Conservation (phyloP, 1,139 yeast species). For the Pichia sp. region DNA sequence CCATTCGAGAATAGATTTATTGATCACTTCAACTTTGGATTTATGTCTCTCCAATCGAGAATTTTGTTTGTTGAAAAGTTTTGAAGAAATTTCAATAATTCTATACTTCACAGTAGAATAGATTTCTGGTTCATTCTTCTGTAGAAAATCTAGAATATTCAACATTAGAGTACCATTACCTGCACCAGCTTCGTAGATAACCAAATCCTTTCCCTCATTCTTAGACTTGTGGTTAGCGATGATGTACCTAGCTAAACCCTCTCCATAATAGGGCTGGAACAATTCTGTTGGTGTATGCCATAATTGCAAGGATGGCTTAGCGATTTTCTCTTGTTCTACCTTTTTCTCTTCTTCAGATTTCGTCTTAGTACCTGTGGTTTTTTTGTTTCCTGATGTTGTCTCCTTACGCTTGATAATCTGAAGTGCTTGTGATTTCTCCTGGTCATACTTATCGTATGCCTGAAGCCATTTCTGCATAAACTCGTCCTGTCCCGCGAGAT, state of each 20-base stretch:
- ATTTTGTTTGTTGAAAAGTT: conserved; percentile 58
- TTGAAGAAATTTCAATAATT: conserved; percentile 69
- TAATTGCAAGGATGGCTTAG: conserved; percentile 49
- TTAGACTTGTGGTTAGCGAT: conserved; percentile 60
- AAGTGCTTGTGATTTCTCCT: conserved; percentile 19
- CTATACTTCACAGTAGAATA: conserved; percentile 61
- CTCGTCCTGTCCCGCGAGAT: conserved; percentile 58
- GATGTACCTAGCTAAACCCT: conserved; percentile 71
- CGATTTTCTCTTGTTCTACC: conserved; percentile 15
- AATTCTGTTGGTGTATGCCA: conserved; percentile 93
- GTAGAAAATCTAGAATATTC: conserved; percentile 63
- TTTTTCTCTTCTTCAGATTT: conserved; percentile 5
- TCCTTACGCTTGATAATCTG: conserved; percentile 6
- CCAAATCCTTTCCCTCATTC: conserved; percentile 57
- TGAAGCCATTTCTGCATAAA: conserved; percentile 63
- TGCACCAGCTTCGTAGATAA: conserved; percentile 84
- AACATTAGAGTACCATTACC: conserved; percentile 87
- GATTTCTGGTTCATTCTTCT: conserved; percentile 60
- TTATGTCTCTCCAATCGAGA: conserved; percentile 30
- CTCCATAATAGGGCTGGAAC: conserved; percentile 78
- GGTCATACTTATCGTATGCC: conserved; percentile 55
- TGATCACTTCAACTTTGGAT: conserved; percentile 56
- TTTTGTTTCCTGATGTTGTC: background rate
- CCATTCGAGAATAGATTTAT: conserved; percentile 77
- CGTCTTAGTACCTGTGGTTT: background rate